Percentiles rank a stretch among this genome's conserved stretches.
These are phyloP conservation scores for Coprinopsis marcescibilis DNA, from an alignment of 768 basidiomycete species.

Conservation along the genomic window DNA sequence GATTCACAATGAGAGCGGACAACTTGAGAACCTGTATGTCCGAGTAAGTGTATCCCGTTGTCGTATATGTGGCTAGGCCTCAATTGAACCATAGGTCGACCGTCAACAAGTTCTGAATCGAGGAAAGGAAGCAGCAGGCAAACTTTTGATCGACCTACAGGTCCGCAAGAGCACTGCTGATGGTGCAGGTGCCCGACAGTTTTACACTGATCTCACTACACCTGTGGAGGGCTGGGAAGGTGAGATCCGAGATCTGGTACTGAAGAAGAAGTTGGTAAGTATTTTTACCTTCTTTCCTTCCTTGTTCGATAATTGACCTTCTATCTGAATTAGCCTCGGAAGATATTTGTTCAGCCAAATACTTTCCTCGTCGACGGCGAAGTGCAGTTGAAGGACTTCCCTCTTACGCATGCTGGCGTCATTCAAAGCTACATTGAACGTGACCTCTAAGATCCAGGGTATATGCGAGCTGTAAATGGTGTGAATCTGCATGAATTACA, in stretches of 20 bases:
- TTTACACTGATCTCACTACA: conserved; percentile 74
- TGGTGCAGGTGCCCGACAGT: conserved; percentile 70
- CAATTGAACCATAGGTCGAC: conserved; percentile 51
- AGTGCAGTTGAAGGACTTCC: conserved; percentile 75
- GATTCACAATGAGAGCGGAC: conserved; percentile 49
- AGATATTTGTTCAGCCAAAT: conserved; percentile 81
- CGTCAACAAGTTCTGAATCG: conserved; percentile 58
- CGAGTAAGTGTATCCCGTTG: conserved; percentile 39
- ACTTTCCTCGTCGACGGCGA: conserved; percentile 62
- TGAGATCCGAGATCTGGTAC: conserved; percentile 70
- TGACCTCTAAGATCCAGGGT: conserved; percentile 45
- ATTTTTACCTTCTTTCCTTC: conserved; percentile 4
- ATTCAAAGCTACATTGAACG: conserved; percentile 83
- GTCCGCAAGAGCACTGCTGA: conserved; percentile 84
- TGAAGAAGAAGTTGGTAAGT: conserved; percentile 72
- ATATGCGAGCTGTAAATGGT: too few species aligned
- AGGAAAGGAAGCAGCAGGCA: conserved; percentile 63
- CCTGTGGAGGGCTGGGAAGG: conserved; percentile 68
- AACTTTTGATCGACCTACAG: conserved; percentile 74
- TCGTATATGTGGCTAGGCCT: conserved; percentile 2
- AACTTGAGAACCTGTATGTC: conserved; percentile 63
- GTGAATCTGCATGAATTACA: too few species aligned
- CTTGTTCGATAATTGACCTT: conserved; percentile 2
- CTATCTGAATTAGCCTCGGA: conserved; percentile 60
- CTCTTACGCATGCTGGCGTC: conserved; percentile 62